These are phyloP conservation scores for Aspergillus sp. DNA, from an alignment of 2,329 filamentous ascomycete species.

Conservation along the genomic window DNA sequence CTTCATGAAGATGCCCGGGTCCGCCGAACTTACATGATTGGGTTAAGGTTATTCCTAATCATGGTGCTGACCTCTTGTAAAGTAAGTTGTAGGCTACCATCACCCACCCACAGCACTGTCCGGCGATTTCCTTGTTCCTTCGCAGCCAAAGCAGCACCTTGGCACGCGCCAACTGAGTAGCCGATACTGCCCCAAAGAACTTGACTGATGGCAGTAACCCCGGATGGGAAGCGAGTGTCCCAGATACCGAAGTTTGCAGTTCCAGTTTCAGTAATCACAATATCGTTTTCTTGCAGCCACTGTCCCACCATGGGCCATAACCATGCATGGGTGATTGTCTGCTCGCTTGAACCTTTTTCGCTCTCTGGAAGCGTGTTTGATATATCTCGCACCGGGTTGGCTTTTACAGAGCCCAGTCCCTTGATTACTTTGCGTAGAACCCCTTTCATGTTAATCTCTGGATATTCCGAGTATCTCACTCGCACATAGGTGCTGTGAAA, in stretches of 20 bases:
- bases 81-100: conserved; percentile 83
- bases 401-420: conserved; percentile 56
- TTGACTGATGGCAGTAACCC: conserved; percentile 79
- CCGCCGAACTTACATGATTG: conserved; percentile 66
- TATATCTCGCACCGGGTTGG: conserved; percentile 53
- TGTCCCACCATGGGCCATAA: conserved; percentile 76
- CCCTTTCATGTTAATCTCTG: conserved; percentile 75
- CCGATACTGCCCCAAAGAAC: conserved; percentile 71
- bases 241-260: conserved; percentile 87
- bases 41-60: conserved; percentile 70
- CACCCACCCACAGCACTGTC: conserved; percentile 84
- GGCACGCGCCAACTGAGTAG: conserved; percentile 62
- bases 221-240: conserved; percentile 75
- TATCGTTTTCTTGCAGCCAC: conserved; percentile 70
- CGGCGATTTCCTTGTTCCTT: conserved; percentile 64
- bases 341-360: conserved; percentile 31
- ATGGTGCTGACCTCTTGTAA: conserved; percentile 83
- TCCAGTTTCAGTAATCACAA: conserved; percentile 83
- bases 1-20: conserved; percentile 23
- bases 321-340: conserved; percentile 50
- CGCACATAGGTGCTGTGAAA: conserved; percentile 75
- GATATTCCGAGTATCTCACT: conserved; percentile 78
- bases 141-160: conserved; percentile 72
- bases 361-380: conserved; percentile 52
- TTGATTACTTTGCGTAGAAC: conserved; percentile 71